Evolutionary conservation across 805 yeast species (phyloP), one percentile per base, ranked within the genome.

Genomic region (Saturnispora sekii): DNA sequence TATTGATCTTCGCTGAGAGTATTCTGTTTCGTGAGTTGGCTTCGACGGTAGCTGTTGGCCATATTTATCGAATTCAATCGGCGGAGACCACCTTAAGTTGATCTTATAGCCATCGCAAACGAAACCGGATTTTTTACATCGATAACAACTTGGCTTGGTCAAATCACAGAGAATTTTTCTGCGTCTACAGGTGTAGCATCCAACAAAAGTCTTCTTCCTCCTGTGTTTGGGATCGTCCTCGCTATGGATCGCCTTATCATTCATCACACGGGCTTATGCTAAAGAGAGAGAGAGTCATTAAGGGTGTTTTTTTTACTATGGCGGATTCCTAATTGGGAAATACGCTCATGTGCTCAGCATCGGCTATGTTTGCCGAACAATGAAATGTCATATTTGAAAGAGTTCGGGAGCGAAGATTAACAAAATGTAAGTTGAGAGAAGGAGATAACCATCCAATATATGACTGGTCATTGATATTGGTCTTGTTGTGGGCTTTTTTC

Each of bases 151-250:
- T 0, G 96, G 96, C 51, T 71, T 73, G 12, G 70, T 66, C 45
- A 83, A 66, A 58, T 86, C 95, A 61, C 96, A 88, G 47, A 84
- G 79, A 40, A 87, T 80, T 60, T 86, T 84, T 38, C 96, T 63
- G 12, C 80, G 67, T 37, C 96, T 70, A 56, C 96, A 87, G 0
- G 95, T 84, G 68, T 85, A 85, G 58, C 96, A 88, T 1, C 96
- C 96, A 0, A 84, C 79, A 57, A 85, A 87, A 0, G 93, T 79
- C 58, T 87, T 88, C 8, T 76, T 73, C 47, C 79, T 64, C 49
- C 63, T 68, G 14, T 30, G 43, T 21, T 43, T 44, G 8, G 14
- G 16, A 38, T 45, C 34, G 10, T 26, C 31, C 10, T 31, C 36
- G 18, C 11, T 21, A 6, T 5, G 18, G 17, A 10, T 15, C 16